phyloP scores from a whole-genome alignment of 225 moss, liverwort and hornwort genomes.

The Thuidium tamariscinum region DNA sequence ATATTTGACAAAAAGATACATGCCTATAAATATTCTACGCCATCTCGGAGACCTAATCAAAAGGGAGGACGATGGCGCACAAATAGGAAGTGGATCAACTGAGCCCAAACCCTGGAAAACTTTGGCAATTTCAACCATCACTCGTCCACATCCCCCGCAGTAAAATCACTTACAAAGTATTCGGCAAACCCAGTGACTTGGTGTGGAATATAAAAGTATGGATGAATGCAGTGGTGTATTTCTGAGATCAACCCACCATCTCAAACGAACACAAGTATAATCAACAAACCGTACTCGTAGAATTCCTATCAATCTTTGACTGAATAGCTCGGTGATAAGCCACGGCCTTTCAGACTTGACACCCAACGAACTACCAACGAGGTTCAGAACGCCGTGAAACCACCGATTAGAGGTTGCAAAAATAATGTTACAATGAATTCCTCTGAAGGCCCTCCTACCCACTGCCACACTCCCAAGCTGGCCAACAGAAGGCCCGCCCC shows the following conservation, averaged over 20 bases:
- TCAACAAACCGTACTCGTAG: background rate
- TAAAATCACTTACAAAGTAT: background rate
- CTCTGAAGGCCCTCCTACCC: background rate
- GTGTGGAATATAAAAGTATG: too few species aligned
- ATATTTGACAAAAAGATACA: too few species aligned
- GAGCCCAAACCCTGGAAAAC: background rate
- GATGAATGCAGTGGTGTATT: too few species aligned
- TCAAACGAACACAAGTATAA: background rate
- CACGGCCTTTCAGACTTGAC: background rate
- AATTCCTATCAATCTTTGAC: background rate
- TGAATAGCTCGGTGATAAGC: background rate
- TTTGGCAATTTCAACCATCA: background rate
- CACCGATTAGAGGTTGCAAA: background rate
- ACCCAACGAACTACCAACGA: background rate
- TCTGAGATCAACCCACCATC: background rate
- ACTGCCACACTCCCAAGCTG: background rate
- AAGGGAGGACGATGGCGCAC: too few species aligned
- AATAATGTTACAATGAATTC: background rate
- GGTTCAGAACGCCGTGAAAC: background rate
- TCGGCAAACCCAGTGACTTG: background rate
- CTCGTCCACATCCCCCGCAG: background rate
- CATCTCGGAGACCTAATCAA: too few species aligned
- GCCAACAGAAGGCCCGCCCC: background rate
- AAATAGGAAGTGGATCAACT: background rate
- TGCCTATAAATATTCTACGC: too few species aligned